Evolutionary conservation across 371 early-diverging fungal genomes (phyloP).

Genomic region (Syncephalastrum racemosum): DNA sequence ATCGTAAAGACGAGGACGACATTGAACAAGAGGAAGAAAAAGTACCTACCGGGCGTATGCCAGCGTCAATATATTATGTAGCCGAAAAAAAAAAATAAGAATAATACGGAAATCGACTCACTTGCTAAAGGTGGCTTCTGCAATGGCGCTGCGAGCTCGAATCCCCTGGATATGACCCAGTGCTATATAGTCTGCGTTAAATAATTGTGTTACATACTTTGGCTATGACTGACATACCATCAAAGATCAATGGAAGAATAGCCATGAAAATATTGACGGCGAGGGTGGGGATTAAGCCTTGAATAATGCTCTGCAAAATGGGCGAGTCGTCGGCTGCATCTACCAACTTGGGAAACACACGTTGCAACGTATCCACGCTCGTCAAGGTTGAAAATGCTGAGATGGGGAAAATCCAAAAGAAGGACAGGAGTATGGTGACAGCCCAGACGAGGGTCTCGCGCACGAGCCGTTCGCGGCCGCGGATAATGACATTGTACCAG

Average conservation of each 20-base stretch:
- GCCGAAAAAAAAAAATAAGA: not conserved
- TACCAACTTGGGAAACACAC: constrained; percentile 23
- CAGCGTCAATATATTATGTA: constrained; percentile 7
- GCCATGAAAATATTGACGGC: constrained; percentile 54
- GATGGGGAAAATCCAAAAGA: constrained; percentile 52
- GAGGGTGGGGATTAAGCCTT: constrained; percentile 55
- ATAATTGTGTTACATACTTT: not conserved
- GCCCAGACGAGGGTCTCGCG: constrained; percentile 46
- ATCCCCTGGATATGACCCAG: constrained; percentile 44
- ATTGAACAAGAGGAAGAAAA: constrained; percentile 87
- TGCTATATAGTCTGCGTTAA: constrained; percentile 11
- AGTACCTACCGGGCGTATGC: constrained; percentile 62
- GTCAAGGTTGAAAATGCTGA: constrained; percentile 46
- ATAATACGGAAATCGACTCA: constrained; percentile 10
- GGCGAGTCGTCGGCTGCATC: constrained; percentile 15
- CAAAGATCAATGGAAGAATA: constrained; percentile 62
- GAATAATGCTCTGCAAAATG: constrained; percentile 37
- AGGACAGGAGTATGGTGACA: constrained; percentile 33
- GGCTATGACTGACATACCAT: constrained; percentile 23
- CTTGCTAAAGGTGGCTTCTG: constrained; percentile 51
- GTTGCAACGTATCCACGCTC: constrained; percentile 37
- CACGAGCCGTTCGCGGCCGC: constrained; percentile 41
- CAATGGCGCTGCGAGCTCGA: constrained; percentile 41
- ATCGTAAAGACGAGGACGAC: constrained; percentile 85
- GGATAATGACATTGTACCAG: constrained; percentile 62